Percentiles rank a stretch among this genome's conserved stretches.
These are phyloP conservation scores for Phytophthora uliginosa DNA, from an alignment of 352 stramenopile genomes.

Conservation along the genomic window DNA sequence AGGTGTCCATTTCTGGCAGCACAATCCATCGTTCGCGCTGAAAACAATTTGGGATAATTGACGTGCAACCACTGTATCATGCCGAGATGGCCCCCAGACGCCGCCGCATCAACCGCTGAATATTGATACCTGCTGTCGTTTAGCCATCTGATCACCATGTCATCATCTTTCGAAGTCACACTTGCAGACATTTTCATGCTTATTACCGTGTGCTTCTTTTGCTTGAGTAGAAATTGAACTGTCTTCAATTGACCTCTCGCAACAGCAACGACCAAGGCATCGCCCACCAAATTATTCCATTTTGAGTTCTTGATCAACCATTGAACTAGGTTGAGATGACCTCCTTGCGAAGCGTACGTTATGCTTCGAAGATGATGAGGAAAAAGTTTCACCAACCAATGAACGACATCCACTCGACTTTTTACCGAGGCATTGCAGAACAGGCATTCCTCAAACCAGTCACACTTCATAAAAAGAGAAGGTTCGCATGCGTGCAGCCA, in stretches of 20 bases:
- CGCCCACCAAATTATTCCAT: not conserved
- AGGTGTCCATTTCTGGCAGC: constrained; percentile 15
- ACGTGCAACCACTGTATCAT: not conserved
- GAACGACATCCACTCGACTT: constrained; percentile 7
- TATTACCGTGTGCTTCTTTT: not conserved
- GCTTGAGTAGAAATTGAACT: constrained; percentile 2
- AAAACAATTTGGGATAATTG: not conserved
- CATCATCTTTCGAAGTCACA: not conserved
- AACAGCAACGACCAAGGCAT: constrained; percentile 2
- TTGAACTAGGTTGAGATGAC: constrained; percentile 8
- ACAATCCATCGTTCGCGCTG: not conserved
- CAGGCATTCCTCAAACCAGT: not conserved
- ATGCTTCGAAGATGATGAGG: constrained; percentile 1
- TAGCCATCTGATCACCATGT: not conserved
- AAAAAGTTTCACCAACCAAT: constrained; percentile 16
- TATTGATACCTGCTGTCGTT: not conserved
- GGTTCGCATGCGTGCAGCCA: constrained; percentile 4
- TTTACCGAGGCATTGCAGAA: constrained; percentile 3
- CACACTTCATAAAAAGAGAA: constrained; percentile 4
- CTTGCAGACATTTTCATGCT: not conserved
- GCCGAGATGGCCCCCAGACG: not conserved
- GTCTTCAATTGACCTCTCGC: not conserved
- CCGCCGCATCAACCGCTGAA: not conserved
- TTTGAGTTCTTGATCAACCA: constrained; percentile 3
- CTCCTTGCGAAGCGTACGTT: not conserved